Evolutionary conservation across 345 rosid genomes (phyloP), one percentile per base, ranked within the genome.

Genomic region (Eucalyptus erythrocorys): DNA sequence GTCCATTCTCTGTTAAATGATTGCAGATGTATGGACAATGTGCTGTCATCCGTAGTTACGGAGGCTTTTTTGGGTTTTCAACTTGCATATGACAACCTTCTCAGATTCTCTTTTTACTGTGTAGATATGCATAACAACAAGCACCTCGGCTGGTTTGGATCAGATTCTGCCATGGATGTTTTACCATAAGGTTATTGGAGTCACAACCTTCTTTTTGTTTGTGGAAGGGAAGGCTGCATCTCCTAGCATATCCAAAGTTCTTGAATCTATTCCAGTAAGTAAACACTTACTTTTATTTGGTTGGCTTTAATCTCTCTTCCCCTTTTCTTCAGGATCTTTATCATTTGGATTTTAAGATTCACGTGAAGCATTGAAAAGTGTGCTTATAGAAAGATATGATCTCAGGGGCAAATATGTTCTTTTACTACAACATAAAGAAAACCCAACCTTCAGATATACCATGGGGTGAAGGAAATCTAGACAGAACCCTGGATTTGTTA

Each of bases 131-230:
- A 90, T 98, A 76, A 97, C 98, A 61, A 95, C 98, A 49, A 98
- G 99, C 86, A 97, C 98, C 71, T 97, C 99, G 45, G 99, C 98
- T 47, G 97, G 98, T 87, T 94, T 97, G 91, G 98, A 95, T 37
- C 99, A 97, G 95, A 97, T 95, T 92, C 92, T 97, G 81, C 99
- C 99, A 43, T 97, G 99, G 99, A 95, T 97, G 94, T 97, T 96
- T 89, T 97, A 95, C 92, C 99, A 98, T 89, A 98, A 97, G 93
- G 99, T 96, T 86, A 93, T 97, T 85, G 99, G 99, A 47, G 99
- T 97, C 89, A 92, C 99, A 6, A 95, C 94, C 17, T 98, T 98
- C 92, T 95, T 96, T 89, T 97, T 98, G 57, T 98, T 97, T 40
- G 99, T 98, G 21, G 99, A 98, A 92, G 99, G 99, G 66, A 95